Evolutionary conservation across 2,329 filamentous ascomycete genomes (phyloP).

Genomic region (Aaosphaeria pasadenensis): DNA sequence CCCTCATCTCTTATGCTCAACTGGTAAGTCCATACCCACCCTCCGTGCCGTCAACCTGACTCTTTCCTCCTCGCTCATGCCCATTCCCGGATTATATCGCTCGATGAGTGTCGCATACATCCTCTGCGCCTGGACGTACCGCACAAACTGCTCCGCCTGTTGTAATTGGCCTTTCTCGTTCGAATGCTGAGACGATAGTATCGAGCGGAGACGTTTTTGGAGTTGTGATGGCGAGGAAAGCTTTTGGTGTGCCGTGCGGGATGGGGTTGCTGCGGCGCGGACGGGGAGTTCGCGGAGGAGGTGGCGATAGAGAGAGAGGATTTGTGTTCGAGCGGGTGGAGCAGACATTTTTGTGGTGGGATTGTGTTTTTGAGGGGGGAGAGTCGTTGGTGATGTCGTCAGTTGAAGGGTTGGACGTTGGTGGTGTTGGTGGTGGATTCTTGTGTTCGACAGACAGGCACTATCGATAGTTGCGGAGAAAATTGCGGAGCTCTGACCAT

Average conservation of each 20-base stretch:
- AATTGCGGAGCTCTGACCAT: constrained; percentile 25
- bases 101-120: constrained; percentile 79
- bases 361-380: constrained; percentile 1
- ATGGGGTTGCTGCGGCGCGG: constrained; percentile 34
- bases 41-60: constrained; percentile 79
- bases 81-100: constrained; percentile 90
- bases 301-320: constrained; percentile 81
- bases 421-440: background rate
- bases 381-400: background rate
- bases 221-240: constrained; percentile 62
- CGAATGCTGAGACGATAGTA: constrained; percentile 47
- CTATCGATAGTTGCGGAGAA: constrained; percentile 13
- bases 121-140: constrained; percentile 82
- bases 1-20: constrained; percentile 47
- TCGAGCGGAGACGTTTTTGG: constrained; percentile 65
- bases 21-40: constrained; percentile 86
- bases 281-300: constrained; percentile 86
- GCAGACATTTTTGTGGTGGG: constrained; percentile 29
- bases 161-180: constrained; percentile 22
- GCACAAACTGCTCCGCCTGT: constrained; percentile 74
- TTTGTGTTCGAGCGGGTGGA: constrained; percentile 36
- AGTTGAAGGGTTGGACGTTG: background rate
- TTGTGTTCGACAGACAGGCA: no score
- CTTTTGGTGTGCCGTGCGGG: constrained; percentile 30
- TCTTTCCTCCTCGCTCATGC: constrained; percentile 79